These are phyloP conservation scores for Pseudocercospora musae DNA, from an alignment of 2,329 filamentous ascomycete genomes.

Conservation along the genomic window DNA sequence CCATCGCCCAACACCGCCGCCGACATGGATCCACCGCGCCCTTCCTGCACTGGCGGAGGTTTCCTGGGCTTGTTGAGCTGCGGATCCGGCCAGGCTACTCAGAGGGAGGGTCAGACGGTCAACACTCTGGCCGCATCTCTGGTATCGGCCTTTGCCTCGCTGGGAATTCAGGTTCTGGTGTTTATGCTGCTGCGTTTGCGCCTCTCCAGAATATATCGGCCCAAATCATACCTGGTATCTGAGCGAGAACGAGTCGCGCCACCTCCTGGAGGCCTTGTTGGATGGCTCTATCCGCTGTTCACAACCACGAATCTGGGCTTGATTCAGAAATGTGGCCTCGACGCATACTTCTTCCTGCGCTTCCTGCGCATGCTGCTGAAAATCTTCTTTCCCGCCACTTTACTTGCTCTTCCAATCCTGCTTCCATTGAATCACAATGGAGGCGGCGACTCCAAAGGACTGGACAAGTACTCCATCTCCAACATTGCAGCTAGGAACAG, in stretches of 20 bases:
- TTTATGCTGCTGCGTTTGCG: constrained; percentile 77
- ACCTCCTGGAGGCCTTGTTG: constrained; percentile 58
- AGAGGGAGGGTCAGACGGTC: constrained; percentile 32
- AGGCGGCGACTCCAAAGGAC: constrained; percentile 53
- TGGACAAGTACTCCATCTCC: constrained; percentile 83
- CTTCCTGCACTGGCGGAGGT: not conserved
- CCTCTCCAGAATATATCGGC: constrained; percentile 80
- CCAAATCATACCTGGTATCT: constrained; percentile 81
- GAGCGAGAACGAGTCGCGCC: constrained; percentile 78
- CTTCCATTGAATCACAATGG: constrained; percentile 82
- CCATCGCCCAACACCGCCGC: not conserved
- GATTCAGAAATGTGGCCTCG: constrained; percentile 91
- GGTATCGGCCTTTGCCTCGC: constrained; percentile 33
- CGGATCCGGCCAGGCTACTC: constrained; percentile 8
- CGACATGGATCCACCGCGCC: not conserved
- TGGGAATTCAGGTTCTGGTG: constrained; percentile 54
- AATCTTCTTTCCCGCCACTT: constrained; percentile 81
- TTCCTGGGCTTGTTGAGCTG: constrained; percentile 14
- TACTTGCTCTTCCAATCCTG: constrained; percentile 77
- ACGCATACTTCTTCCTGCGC: constrained; percentile 95
- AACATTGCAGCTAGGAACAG: constrained; percentile 69
- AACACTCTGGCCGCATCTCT: constrained; percentile 40
- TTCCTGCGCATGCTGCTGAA: constrained; percentile 83
- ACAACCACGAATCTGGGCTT: constrained; percentile 74
- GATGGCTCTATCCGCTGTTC: constrained; percentile 58